phyloP scores from a whole-genome alignment of 768 basidiomycete species.

The Boletus rubescentipes region DNA sequence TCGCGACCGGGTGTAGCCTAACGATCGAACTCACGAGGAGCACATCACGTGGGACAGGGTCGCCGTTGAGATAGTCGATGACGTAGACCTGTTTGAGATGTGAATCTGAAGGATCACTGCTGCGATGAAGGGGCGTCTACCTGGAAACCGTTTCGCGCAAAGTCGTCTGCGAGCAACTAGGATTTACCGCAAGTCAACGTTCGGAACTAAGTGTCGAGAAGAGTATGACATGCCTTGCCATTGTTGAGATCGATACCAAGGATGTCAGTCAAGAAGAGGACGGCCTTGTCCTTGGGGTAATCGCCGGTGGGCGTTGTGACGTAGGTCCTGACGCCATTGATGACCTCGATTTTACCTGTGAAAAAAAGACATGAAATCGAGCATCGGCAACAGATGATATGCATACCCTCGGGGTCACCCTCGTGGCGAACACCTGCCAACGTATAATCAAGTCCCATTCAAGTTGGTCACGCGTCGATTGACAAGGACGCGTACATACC shows the following conservation, averaged over 20 bases:
- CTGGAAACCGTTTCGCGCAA: slow-evolving; percentile 40
- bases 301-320: slow-evolving; percentile 50
- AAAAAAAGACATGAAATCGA: background rate
- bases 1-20: too few relatives aligned
- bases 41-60: slow-evolving; percentile 21
- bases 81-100: slow-evolving; percentile 12
- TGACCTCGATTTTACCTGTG: slow-evolving; percentile 41
- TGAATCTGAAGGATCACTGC: background rate
- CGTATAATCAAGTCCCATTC: background rate
- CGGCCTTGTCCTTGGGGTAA: slow-evolving; percentile 54
- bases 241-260: slow-evolving; percentile 53
- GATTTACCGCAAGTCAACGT: background rate
- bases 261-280: slow-evolving; percentile 54
- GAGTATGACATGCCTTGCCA: slow-evolving; percentile 33
- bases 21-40: slow-evolving; percentile 2
- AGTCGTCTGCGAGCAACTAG: slow-evolving; percentile 46
- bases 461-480: background rate
- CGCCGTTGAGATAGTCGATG: slow-evolving; percentile 31
- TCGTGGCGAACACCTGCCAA: slow-evolving; percentile 47
- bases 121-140: slow-evolving; percentile 7
- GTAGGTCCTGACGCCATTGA: slow-evolving; percentile 51
- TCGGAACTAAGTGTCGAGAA: background rate
- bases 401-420: slow-evolving; percentile 44
- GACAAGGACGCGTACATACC: slow-evolving; percentile 33
- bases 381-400: background rate